Percentiles rank a stretch among this genome's conserved stretches.
Conservation (phyloP, 2,329 filamentous ascomycete genomes). For the Elsinoe arachidis region DNA sequence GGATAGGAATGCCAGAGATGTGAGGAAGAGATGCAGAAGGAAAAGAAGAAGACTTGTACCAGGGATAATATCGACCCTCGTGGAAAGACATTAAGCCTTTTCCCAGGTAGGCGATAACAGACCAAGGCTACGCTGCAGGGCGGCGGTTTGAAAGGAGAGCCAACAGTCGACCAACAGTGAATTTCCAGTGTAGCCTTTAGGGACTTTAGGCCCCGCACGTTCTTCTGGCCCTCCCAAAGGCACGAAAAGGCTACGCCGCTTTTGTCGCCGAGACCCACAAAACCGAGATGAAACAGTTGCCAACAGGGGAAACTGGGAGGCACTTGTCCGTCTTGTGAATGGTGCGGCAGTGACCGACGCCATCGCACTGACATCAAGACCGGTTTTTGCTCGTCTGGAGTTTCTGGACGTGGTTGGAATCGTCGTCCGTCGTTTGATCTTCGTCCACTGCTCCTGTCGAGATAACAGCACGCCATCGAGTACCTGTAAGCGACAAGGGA, state of each 20-base stretch:
- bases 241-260: background rate
- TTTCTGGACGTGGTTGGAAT: background rate
- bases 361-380: background rate
- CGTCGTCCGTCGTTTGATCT: background rate
- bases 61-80: background rate
- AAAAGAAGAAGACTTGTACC: background rate
- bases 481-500: background rate
- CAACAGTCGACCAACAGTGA: background rate
- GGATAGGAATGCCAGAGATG: background rate
- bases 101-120: background rate
- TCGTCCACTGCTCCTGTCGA: background rate
- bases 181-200: too few relatives aligned
- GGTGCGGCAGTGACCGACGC: constrained; percentile 9
- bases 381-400: background rate
- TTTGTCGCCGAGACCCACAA: background rate
- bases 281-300: constrained; percentile 2
- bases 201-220: constrained; percentile 1
- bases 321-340: constrained; percentile 3
- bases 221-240: background rate
- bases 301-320: background rate
- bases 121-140: background rate
- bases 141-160: constrained; percentile 10
- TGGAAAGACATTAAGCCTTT: background rate
- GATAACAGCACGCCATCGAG: background rate
- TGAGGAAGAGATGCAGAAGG: background rate